Evolutionary conservation across 2,329 filamentous ascomycete species (phyloP), one percentile per base, ranked within the genome.

Genomic region (Phyllachora maydis): DNA sequence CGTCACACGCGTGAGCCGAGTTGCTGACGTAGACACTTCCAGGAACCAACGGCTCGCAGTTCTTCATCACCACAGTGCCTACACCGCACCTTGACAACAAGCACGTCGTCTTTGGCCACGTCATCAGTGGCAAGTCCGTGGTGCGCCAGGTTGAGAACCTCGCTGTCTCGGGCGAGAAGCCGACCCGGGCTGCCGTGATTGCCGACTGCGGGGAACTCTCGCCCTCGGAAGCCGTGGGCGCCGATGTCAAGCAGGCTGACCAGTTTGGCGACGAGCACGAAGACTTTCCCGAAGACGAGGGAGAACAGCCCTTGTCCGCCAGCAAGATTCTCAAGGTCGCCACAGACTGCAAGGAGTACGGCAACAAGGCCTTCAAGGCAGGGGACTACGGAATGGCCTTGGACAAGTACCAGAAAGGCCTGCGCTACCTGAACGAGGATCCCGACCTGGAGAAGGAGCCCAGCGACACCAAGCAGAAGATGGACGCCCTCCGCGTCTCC

Each of bases 71-170:
- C 23, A 95, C 88, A 10, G 79, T 92, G 15, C 62, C 72, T n/a
- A 95, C 88, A 9, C 83, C 82, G 22, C 88, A 95, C 47, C 66
- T 95, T 18, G 83, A 98, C 47, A 69, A 69, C 45, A 98, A 98
- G 61, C 85, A 98, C 52, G 88, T 95, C 22, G 83, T 98, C 13
- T 98, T 93, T 38, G 88, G 88, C 32, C 75, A 93, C 45, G 85
- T 95, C 26, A 65, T 93, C 41, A 76, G 72, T 30, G 88, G 88
- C 41, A 95, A 93, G 61, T 83, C 78, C 31, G 56, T 93, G 18
- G 66, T 95, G 16, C 75, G 88, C 33, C 71, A 83, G 46, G 71
- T 95, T 39, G 88, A 98, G 54, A 88, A 88, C 49, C 56, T 79
- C 31, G 58, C 60, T 25, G 88, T 77, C 2, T 60, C 72, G 14